A percentile compares a stretch with the other conserved stretches of the same genome.
Evolutionary conservation across 768 basidiomycete species (phyloP).

Genomic region (Hericium coralloides): DNA sequence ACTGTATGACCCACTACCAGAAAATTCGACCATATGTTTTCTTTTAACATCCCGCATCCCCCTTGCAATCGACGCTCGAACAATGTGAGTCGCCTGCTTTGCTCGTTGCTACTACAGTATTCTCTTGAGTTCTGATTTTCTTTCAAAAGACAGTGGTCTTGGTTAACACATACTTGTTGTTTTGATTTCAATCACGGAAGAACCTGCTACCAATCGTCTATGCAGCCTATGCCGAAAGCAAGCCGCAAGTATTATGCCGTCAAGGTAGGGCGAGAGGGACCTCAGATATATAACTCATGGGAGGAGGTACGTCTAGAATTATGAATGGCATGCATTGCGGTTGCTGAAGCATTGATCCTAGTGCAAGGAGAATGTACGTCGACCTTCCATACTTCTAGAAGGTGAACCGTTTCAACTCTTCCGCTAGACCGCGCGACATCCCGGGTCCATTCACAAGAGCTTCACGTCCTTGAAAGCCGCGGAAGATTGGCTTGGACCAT

Average conservation of each 20-base stretch:
- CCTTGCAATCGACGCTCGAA: too few relatives aligned
- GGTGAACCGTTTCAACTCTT: not conserved
- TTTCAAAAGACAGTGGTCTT: too few relatives aligned
- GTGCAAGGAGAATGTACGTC: not conserved
- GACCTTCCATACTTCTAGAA: not conserved
- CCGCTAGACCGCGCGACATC: not conserved
- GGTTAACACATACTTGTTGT: too few relatives aligned
- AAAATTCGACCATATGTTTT: too few relatives aligned
- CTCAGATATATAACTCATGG: constrained; percentile 23
- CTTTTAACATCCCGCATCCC: too few relatives aligned
- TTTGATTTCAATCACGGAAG: too few relatives aligned
- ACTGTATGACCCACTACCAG: too few relatives aligned
- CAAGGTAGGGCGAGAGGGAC: constrained; percentile 24
- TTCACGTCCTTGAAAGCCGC: not conserved
- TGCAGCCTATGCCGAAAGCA: not conserved
- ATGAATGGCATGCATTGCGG: not conserved
- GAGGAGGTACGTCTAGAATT: constrained; percentile 17
- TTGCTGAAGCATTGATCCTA: not conserved
- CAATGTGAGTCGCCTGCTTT: too few relatives aligned
- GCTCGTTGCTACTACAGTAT: too few relatives aligned
- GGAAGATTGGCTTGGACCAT: not conserved
- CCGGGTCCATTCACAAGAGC: not conserved
- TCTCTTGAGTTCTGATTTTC: too few relatives aligned
- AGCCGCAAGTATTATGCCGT: constrained; percentile 26
- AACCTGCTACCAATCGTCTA: not conserved